Evolutionary conservation across 2,329 filamentous ascomycete species (phyloP), one percentile per base, ranked within the genome.

Genomic region (Fusarium irregulare): DNA sequence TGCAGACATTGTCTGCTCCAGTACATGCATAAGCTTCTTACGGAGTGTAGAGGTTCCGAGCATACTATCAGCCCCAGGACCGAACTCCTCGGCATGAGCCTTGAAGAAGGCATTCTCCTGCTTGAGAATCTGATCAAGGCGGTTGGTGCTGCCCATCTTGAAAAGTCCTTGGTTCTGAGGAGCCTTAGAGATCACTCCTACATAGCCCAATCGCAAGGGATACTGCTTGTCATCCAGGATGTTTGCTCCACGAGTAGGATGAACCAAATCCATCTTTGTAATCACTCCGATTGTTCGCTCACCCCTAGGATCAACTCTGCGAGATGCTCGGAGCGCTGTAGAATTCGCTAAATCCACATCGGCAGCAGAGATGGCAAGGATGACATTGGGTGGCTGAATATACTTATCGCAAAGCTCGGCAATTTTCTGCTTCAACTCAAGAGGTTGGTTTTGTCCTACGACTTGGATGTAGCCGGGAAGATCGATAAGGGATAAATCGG

Each of bases 201-300:
- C 95, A 75, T 99, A 99, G 6, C 96, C 96, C 6, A 99, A 84
- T n/a, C 96, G 88, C 30, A 99, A 85, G 42, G 96, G 95, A 76
- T 99, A 99, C 78, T 98, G 97, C 77, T 90, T 91, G 78, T 99
- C 95, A 27, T 86, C 90, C 21, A 99, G 84, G 32, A 99, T 93
- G 37, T 88, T 86, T 16, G 89, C 87, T 30, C 94, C 96, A 61
- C 95, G 89, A 10, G 85, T 83, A 5, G 96, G 87, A 73, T 98
- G 95, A 10, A 99, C 94, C 23, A 99, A 86, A 76, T 99, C 96
- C 95, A 99, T 98, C 83, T 99, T 99, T 5, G 96, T 99, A 44
- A 99, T 91, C n/a, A 99, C 96, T 46, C 96, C 96, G 76, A 99
- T 99, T 0, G 96, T 99, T 67, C 96, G 88, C 81, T 99, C 96